phyloP scores from a whole-genome alignment of 2,329 filamentous ascomycete species.

The Ascochyta fabae region DNA sequence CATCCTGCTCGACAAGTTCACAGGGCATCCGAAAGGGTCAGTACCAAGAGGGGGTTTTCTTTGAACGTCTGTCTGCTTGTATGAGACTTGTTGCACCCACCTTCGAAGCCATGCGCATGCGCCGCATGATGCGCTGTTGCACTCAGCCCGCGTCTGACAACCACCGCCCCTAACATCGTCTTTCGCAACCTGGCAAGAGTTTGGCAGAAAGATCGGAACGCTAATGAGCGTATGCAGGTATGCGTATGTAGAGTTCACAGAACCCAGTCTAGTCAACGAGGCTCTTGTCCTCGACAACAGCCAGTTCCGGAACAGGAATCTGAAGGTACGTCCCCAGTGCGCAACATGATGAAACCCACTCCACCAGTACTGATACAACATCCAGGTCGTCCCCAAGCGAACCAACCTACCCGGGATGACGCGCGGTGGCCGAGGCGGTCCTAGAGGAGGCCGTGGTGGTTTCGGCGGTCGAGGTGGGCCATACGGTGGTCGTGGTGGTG shows the following conservation, averaged over 20 bases:
- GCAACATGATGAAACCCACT: not conserved
- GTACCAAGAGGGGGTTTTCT: conserved; percentile 55
- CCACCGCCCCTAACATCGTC: conserved; percentile 19
- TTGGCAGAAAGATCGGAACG: conserved; percentile 61
- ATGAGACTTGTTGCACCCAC: not conserved
- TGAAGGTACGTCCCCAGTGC: conserved; percentile 72
- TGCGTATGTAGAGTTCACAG: conserved; percentile 97
- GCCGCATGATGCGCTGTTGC: conserved; percentile 8
- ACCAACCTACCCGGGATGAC: conserved; percentile 97
- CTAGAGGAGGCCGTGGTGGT: conserved; percentile 58
- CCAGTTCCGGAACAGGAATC: conserved; percentile 89
- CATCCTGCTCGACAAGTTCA: conserved; percentile 97
- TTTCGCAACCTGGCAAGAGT: conserved; percentile 65
- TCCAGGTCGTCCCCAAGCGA: conserved; percentile 83
- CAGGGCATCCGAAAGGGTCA: conserved; percentile 98
- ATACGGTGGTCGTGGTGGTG: conserved; percentile 51
- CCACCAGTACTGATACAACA: conserved; percentile 5
- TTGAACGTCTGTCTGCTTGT: conserved; percentile 29
- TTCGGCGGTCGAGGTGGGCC: conserved; percentile 58
- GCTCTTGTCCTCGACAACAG: conserved; percentile 96
- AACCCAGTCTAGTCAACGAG: conserved; percentile 89
- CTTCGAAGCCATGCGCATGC: not conserved
- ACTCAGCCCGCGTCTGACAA: not conserved
- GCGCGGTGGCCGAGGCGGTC: conserved; percentile 71
- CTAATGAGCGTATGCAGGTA: conserved; percentile 71